Percentiles rank a stretch among this genome's conserved stretches.
Evolutionary conservation across 73 alveolate genomes (phyloP).

Genomic region (Blepharisma japonicum): DNA sequence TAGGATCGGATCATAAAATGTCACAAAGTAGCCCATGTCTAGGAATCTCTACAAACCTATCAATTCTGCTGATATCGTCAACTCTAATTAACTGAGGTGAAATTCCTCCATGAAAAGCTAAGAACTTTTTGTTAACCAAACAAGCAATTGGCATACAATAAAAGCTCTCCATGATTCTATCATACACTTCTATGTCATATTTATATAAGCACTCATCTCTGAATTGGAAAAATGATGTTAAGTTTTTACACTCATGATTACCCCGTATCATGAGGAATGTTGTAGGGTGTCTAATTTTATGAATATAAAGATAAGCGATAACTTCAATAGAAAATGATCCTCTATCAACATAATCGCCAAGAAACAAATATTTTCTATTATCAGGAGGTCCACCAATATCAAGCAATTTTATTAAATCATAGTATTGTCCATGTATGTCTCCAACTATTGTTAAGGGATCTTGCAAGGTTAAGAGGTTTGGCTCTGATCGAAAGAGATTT

Average conservation of each 20-base stretch:
- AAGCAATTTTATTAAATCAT: slow-evolving; percentile 71
- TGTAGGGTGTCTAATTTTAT: slow-evolving; percentile 70
- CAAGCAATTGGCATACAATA: slow-evolving; percentile 72
- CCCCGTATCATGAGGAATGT: slow-evolving; percentile 74
- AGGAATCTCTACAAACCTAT: slow-evolving; percentile 72
- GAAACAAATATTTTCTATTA: slow-evolving; percentile 67
- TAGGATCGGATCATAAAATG: slow-evolving; percentile 85
- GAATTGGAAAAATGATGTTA: slow-evolving; percentile 26
- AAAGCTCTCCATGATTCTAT: slow-evolving; percentile 71
- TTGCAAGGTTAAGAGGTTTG: slow-evolving; percentile 60
- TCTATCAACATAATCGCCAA: slow-evolving; percentile 93
- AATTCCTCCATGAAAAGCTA: slow-evolving; percentile 88
- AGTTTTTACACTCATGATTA: slow-evolving; percentile 66
- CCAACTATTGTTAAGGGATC: slow-evolving; percentile 90
- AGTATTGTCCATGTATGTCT: slow-evolving; percentile 80
- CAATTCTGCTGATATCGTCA: slow-evolving; percentile 55
- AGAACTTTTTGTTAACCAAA: slow-evolving; percentile 64
- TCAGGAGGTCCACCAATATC: slow-evolving; percentile 85
- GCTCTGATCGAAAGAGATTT: slow-evolving; percentile 59
- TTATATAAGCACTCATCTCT: slow-evolving; percentile 56
- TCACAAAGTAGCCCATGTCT: slow-evolving; percentile 76
- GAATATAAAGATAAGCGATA: slow-evolving; percentile 70
- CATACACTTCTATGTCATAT: slow-evolving; percentile 73
- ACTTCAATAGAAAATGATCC: slow-evolving; percentile 84
- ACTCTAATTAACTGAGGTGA: slow-evolving; percentile 67